phyloP scores from a whole-genome alignment of 768 basidiomycete species.

The Agaricus subrufescens region DNA sequence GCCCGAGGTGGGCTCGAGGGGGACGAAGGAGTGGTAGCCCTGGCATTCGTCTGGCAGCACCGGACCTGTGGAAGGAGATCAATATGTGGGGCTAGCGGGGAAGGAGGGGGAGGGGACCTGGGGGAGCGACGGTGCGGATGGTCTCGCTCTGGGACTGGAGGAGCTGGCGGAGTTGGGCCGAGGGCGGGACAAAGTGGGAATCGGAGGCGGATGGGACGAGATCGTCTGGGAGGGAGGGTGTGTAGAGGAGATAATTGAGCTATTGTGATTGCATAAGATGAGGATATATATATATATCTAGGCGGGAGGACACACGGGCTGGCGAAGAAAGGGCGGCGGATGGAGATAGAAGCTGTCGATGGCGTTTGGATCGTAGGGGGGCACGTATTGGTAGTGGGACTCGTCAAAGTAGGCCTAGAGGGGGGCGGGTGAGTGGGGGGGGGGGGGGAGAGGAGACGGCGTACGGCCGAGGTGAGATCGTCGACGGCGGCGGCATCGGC shows the following conservation, averaged over 20 bases:
- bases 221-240: conserved; percentile 55
- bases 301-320: conserved; percentile 47
- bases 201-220: conserved; percentile 40
- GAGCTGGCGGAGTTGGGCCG: conserved; percentile 35
- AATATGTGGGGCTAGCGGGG: conserved; percentile 18
- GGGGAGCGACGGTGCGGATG: conserved; percentile 44
- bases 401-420: conserved; percentile 28
- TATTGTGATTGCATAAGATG: conserved; percentile 22
- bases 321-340: conserved; percentile 50
- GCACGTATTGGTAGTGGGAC: conserved; percentile 19
- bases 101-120: conserved; percentile 18
- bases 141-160: conserved; percentile 61
- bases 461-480: not conserved
- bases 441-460: not conserved
- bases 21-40: conserved; percentile 84
- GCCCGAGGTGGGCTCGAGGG: conserved; percentile 54
- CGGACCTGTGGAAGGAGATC: conserved; percentile 32
- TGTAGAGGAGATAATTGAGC: conserved; percentile 94
- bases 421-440: not conserved
- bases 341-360: conserved; percentile 29
- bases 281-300: not conserved
- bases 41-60: conserved; percentile 83
- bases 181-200: conserved; percentile 67
- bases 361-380: conserved; percentile 18
- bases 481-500: conserved; percentile 7